Percentiles rank a stretch among this genome's conserved stretches.
These are phyloP conservation scores for Saccharum officinarum DNA, from an alignment of 176 grass and related monocot genomes.

Conservation along the genomic window DNA sequence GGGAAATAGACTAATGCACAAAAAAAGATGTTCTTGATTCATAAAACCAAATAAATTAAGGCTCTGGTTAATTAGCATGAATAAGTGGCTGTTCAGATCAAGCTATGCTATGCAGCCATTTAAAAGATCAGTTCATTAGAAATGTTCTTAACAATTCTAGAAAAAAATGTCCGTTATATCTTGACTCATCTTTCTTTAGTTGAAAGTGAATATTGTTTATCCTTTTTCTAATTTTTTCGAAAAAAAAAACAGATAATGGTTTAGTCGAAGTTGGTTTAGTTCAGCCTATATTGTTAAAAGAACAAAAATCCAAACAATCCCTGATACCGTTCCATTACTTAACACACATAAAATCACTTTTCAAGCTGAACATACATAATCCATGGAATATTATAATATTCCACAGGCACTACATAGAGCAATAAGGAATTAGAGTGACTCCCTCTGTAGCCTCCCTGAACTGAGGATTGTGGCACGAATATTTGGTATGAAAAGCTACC, in stretches of 20 bases:
- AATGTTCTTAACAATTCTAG: neutral
- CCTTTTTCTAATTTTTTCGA: neutral
- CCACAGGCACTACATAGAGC: neutral
- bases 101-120: neutral
- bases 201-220: neutral
- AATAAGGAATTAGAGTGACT: neutral
- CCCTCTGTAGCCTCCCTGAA: neutral
- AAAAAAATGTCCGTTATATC: neutral
- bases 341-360: conserved; percentile 3
- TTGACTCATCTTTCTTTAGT: neutral
- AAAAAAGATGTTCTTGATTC: neutral
- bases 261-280: neutral
- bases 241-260: no score
- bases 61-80: neutral
- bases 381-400: neutral
- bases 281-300: neutral
- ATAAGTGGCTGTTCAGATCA: neutral
- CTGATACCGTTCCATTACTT: neutral
- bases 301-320: neutral
- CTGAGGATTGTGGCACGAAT: neutral
- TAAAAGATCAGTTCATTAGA: neutral
- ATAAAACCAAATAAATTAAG: neutral
- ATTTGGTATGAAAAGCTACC: conserved; percentile 44
- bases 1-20: neutral
- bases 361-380: neutral